Evolutionary conservation across 2,329 filamentous ascomycete species (phyloP).

Genomic region (Fusarium sp.): DNA sequence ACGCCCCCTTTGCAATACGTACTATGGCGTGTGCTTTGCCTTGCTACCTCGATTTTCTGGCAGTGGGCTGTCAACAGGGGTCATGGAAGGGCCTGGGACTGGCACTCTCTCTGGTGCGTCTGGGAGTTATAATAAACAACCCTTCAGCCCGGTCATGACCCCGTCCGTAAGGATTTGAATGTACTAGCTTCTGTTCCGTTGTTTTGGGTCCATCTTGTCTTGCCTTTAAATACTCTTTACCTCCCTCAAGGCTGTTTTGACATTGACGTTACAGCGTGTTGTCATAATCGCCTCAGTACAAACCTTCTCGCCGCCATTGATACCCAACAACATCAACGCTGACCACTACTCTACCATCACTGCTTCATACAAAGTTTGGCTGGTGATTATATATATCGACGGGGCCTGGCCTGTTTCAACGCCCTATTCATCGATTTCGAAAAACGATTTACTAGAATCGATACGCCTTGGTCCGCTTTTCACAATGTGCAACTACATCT

Average conservation of each 20-base stretch:
- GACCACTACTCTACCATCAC: slow-evolving; percentile 20
- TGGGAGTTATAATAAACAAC: slow-evolving; percentile 47
- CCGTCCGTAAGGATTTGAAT: slow-evolving; percentile 39
- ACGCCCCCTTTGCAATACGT: slow-evolving; percentile 18
- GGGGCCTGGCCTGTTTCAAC: not conserved
- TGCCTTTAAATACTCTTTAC: slow-evolving; percentile 46
- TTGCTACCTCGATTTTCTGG: slow-evolving; percentile 28
- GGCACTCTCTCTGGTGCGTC: slow-evolving; percentile 22
- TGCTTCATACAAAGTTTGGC: slow-evolving; percentile 17
- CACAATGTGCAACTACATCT: slow-evolving; percentile 68
- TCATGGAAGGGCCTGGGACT: slow-evolving; percentile 30
- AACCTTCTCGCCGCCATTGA: slow-evolving; percentile 24
- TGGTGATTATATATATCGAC: slow-evolving; percentile 4
- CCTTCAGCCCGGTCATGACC: slow-evolving; percentile 42
- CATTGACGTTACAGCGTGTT: slow-evolving; percentile 31
- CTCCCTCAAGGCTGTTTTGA: slow-evolving; percentile 31
- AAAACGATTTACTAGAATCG: slow-evolving; percentile 17
- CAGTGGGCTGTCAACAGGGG: slow-evolving; percentile 47
- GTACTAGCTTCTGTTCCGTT: slow-evolving; percentile 40
- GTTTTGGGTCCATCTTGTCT: slow-evolving; percentile 46
- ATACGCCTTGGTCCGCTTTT: slow-evolving; percentile 7
- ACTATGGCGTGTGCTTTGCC: slow-evolving; percentile 22
- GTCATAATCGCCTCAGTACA: slow-evolving; percentile 25
- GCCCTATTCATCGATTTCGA: not conserved
- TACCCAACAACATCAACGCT: slow-evolving; percentile 20